These are phyloP conservation scores for Neodidymelliopsis sp. DNA, from an alignment of 2,329 filamentous ascomycete genomes.

Conservation along the genomic window DNA sequence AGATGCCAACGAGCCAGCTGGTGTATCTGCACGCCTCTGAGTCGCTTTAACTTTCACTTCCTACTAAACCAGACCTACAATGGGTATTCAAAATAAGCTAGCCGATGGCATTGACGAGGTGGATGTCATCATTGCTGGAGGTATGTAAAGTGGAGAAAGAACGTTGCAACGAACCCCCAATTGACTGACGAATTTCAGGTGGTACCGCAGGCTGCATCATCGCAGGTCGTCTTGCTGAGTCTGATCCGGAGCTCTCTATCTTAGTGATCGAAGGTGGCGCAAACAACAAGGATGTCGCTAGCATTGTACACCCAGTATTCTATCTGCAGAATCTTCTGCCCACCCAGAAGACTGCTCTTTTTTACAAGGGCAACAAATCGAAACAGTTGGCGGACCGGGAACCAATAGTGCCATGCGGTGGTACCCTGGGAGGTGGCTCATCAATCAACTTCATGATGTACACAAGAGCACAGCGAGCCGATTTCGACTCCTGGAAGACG, in stretches of 20 bases:
- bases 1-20: background rate
- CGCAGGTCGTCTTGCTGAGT: constrained; percentile 60
- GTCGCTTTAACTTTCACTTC: background rate
- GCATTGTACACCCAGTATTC: constrained; percentile 60
- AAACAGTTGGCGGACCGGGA: constrained; percentile 57
- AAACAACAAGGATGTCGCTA: constrained; percentile 61
- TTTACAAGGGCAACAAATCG: constrained; percentile 60
- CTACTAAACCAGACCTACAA: constrained; percentile 4
- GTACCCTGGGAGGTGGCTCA: constrained; percentile 67
- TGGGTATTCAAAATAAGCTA: constrained; percentile 46
- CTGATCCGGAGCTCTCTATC: constrained; percentile 59
- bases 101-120: constrained; percentile 54
- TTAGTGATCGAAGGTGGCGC: constrained; percentile 63
- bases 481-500: constrained; percentile 63
- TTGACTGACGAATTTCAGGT: constrained; percentile 17
- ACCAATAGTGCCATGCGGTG: constrained; percentile 53
- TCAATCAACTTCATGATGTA: constrained; percentile 55
- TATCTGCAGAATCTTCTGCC: constrained; percentile 59
- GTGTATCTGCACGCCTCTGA: background rate
- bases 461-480: constrained; percentile 54
- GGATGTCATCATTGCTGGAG: constrained; percentile 62
- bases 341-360: constrained; percentile 58
- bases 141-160: constrained; percentile 32
- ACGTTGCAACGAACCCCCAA: background rate
- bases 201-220: constrained; percentile 54